Evolutionary conservation across 1,139 yeast species (phyloP), one percentile per base, ranked within the genome.

Genomic region (Dujonia santamariae): DNA sequence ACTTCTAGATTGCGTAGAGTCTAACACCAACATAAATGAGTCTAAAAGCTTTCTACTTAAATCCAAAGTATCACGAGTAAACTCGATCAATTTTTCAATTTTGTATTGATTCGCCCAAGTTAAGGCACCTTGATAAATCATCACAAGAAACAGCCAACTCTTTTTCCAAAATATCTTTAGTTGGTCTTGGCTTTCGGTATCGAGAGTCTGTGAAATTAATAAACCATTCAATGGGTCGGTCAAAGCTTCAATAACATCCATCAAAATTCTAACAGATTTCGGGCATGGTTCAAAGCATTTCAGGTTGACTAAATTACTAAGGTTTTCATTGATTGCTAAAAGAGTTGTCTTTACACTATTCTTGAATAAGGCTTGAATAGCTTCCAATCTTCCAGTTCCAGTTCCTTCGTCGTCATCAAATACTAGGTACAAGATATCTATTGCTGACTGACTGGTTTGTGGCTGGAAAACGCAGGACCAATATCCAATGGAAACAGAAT

Each of bases 61-160:
- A 45, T 90, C 97, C 35, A 88, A 66, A 0, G 87, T 81, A 54
- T 88, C 96, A 53, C 95, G 76, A 13, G 96, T 85, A 46, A 87
- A 88, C 42, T 85, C 94, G 32, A 83, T 71, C 51, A 86, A 65
- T 34, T 73, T 73, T 0, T 70, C 69, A 23, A 77, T 66, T 31
- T 74, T 76, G 48, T 79, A 81, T 26, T 64, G 60, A 4, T 67
- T 55, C 0, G 95, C 87, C 97, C 97, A 90, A 6, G 56, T 54
- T 16, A 85, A 64, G 1, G 95, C 85, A 37, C 76, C 72, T 28
- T 68, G 65, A 46, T 84, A 88, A 3, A 86, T 73, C 70, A 81
- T 72, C 30, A 76, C 75, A 42, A 90, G 59, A 44, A 85, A 84
- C 11, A 53, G 53, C 97, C 97, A 90, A 26, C 78, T 67, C 12